phyloP scores from a whole-genome alignment of 495 filamentous ascomycete genomes.

The Podospora tetraspora region DNA sequence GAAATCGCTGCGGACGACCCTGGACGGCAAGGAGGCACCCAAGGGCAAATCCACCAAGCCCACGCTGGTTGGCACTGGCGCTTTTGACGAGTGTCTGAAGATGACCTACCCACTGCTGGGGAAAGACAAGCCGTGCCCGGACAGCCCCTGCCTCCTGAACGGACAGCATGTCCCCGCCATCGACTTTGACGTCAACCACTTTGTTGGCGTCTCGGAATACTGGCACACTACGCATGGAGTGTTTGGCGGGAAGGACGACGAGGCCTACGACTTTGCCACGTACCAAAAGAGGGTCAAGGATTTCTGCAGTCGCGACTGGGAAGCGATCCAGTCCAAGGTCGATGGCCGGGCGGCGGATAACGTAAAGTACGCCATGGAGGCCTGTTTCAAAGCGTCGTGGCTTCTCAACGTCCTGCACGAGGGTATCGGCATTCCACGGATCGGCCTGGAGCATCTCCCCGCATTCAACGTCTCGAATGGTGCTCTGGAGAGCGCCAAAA shows the following conservation, averaged over 20 bases:
- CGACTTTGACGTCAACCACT: constrained; percentile 97
- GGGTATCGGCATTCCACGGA: constrained; percentile 89
- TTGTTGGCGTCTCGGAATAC: constrained; percentile 96
- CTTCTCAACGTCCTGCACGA: constrained; percentile 93
- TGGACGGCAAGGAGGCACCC: constrained; percentile 50
- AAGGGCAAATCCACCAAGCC: constrained; percentile 27
- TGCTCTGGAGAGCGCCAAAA: constrained; percentile 60
- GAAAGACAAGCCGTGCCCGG: constrained; percentile 78
- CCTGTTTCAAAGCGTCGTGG: constrained; percentile 98
- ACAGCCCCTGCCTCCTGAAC: constrained; percentile 81
- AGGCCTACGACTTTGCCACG: constrained; percentile 83
- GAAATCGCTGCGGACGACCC: constrained; percentile 61
- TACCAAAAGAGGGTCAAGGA: constrained; percentile 81
- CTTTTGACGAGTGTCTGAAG: constrained; percentile 78
- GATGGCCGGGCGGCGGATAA: constrained; percentile 53
- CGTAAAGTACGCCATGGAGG: constrained; percentile 65
- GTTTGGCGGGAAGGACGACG: constrained; percentile 76
- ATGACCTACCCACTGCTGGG: constrained; percentile 82
- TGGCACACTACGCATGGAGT: constrained; percentile 98
- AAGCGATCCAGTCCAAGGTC: constrained; percentile 60
- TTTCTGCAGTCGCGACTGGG: constrained; percentile 84
- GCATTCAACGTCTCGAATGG: constrained; percentile 67
- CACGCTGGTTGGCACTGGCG: constrained; percentile 70
- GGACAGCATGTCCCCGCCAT: constrained; percentile 91
- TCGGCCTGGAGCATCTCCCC: constrained; percentile 62